A percentile compares a stretch with the other conserved stretches of the same genome.
phyloP scores from a whole-genome alignment of 192 early-diverging fungal genomes.

The Funneliformis mosseae region DNA sequence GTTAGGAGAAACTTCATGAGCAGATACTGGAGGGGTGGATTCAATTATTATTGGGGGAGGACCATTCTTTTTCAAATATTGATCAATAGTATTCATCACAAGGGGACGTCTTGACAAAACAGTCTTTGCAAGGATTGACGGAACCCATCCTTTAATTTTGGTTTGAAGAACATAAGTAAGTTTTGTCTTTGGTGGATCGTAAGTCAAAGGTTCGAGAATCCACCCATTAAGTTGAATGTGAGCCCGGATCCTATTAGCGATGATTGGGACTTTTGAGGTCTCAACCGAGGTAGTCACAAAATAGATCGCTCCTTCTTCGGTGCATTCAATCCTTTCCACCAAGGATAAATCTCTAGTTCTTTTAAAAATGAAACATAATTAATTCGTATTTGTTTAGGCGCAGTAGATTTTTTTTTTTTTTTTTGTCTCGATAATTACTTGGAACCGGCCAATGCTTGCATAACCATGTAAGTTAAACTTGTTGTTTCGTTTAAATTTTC shows the following conservation, averaged over 20 bases:
- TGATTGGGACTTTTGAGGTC: slow-evolving; percentile 46
- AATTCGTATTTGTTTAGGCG: neutral
- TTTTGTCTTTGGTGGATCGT: slow-evolving; percentile 53
- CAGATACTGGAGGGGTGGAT: neutral
- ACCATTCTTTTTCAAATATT: slow-evolving; percentile 56
- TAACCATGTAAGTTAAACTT: slow-evolving; percentile 50
- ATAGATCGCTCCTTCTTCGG: slow-evolving; percentile 48
- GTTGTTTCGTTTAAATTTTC: slow-evolving; percentile 46
- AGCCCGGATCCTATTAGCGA: slow-evolving; percentile 47
- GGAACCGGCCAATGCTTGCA: slow-evolving; percentile 42
- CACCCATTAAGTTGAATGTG: slow-evolving; percentile 57
- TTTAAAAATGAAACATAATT: neutral
- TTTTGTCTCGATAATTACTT: slow-evolving; percentile 37
- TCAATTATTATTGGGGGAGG: slow-evolving; percentile 1
- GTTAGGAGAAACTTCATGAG: no score
- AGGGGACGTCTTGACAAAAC: slow-evolving; percentile 52
- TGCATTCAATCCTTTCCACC: slow-evolving; percentile 52
- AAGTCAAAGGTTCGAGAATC: slow-evolving; percentile 55
- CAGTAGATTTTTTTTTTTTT: neutral
- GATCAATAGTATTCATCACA: slow-evolving; percentile 54
- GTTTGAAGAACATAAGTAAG: slow-evolving; percentile 59
- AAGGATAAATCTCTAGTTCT: slow-evolving; percentile 44
- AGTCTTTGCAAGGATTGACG: slow-evolving; percentile 54
- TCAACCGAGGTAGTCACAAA: slow-evolving; percentile 56
- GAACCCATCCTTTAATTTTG: slow-evolving; percentile 53